Percentiles rank a stretch among this genome's conserved stretches.
Conservation (phyloP, 2,329 filamentous ascomycete genomes). For the Apiospora aurea region DNA sequence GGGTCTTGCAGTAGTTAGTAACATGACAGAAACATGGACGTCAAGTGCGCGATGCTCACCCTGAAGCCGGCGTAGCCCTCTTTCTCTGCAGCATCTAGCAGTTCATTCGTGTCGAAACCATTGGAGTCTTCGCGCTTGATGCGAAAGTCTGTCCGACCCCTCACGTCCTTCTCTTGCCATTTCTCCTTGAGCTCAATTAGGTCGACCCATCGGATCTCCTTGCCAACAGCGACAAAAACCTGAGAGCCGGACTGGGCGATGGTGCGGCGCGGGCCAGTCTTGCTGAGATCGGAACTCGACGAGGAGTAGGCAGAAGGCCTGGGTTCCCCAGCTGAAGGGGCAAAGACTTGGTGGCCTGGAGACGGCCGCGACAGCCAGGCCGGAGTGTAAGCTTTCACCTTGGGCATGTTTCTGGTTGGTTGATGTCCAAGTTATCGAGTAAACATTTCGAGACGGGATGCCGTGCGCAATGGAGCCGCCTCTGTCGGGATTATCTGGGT, state of each 20-base stretch:
- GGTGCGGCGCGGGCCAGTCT: constrained; percentile 63
- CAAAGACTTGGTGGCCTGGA: constrained; percentile 81
- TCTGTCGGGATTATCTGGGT: not conserved
- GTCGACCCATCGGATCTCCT: constrained; percentile 91
- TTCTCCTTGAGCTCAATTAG: constrained; percentile 78
- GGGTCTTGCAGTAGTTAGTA: constrained; percentile 56
- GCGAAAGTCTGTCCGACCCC: constrained; percentile 43
- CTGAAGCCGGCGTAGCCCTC: constrained; percentile 50
- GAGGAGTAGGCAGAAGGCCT: constrained; percentile 45
- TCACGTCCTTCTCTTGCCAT: constrained; percentile 51
- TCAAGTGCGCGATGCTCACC: constrained; percentile 44
- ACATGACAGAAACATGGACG: constrained; percentile 16
- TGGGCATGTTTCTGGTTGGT: constrained; percentile 69
- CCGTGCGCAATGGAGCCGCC: not conserved
- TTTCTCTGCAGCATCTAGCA: constrained; percentile 39
- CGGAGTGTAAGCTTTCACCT: constrained; percentile 84
- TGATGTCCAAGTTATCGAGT: constrained; percentile 16
- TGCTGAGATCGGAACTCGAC: constrained; percentile 50
- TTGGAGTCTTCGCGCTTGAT: constrained; percentile 58
- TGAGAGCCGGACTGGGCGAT: constrained; percentile 86
- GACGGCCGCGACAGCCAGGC: constrained; percentile 83
- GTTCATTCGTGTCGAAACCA: constrained; percentile 43
- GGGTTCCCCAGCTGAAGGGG: constrained; percentile 51
- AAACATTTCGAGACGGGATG: constrained; percentile 1
- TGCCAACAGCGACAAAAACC: constrained; percentile 86